phyloP scores from a whole-genome alignment of 495 filamentous ascomycete genomes.

The Monascus purpureus region DNA sequence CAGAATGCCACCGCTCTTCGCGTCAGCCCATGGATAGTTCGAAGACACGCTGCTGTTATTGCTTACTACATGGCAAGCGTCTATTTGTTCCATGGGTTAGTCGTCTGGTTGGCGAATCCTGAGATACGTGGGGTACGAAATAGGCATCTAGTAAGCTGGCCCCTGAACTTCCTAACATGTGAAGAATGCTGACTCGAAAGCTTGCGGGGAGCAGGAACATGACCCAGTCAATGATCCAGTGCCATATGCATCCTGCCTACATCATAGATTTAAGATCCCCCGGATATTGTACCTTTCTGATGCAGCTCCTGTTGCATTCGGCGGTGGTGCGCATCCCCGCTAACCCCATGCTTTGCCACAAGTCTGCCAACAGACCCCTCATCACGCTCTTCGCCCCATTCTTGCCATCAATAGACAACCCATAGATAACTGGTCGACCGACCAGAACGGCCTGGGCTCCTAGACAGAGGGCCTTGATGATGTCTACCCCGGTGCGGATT shows the following conservation, averaged over 20 bases:
- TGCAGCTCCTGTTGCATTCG: slow-evolving; percentile 35
- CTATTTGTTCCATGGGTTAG: too few relatives aligned
- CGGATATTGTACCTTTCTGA: slow-evolving; percentile 38
- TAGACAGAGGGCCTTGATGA: slow-evolving; percentile 78
- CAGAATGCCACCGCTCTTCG: too few relatives aligned
- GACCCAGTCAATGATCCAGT: too few relatives aligned
- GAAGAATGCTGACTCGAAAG: too few relatives aligned
- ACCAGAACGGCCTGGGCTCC: slow-evolving; percentile 84
- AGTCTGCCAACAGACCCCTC: slow-evolving; percentile 41
- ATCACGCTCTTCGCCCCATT: slow-evolving; percentile 44
- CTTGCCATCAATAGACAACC: slow-evolving; percentile 48
- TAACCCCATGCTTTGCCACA: slow-evolving; percentile 47
- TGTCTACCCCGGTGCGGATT: slow-evolving; percentile 43
- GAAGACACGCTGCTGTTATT: too few relatives aligned
- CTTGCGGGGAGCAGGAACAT: too few relatives aligned
- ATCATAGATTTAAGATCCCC: slow-evolving; percentile 36
- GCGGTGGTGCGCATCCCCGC: slow-evolving; percentile 38
- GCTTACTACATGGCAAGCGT: too few relatives aligned
- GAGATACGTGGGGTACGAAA: too few relatives aligned
- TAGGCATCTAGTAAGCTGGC: too few relatives aligned
- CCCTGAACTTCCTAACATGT: too few relatives aligned
- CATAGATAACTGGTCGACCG: slow-evolving; percentile 75
- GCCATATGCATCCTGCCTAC: slow-evolving; percentile 7
- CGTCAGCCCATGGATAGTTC: too few relatives aligned
- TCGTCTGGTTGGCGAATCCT: too few relatives aligned